Evolutionary conservation across 1,284 basidiomycete genomes (phyloP).

Genomic region (Apiotrichum akiyoshidainum): DNA sequence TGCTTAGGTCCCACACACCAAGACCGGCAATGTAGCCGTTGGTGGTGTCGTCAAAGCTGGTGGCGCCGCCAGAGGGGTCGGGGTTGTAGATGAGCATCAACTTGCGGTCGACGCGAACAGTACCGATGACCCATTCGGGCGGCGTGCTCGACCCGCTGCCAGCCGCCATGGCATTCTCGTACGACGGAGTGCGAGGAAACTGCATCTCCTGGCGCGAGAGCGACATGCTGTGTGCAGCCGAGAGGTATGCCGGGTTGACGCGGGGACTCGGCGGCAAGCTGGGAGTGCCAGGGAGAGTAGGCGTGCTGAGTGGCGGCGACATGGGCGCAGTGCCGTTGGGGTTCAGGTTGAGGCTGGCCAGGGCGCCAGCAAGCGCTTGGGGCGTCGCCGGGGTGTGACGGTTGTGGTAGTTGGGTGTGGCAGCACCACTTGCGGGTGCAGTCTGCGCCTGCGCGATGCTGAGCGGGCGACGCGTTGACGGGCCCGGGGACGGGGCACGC

Average conservation of each 20-base stretch:
- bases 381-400: constrained; percentile 1
- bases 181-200: constrained; percentile 5
- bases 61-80: constrained; percentile 20
- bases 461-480: background rate
- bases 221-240: constrained; percentile 3
- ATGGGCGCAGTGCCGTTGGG: constrained; percentile 3
- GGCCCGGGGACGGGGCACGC: constrained; percentile 1
- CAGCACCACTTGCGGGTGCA: background rate
- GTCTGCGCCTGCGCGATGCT: background rate
- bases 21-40: constrained; percentile 16
- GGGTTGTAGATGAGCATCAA: constrained; percentile 25
- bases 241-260: constrained; percentile 3
- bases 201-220: constrained; percentile 4
- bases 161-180: constrained; percentile 4
- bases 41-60: constrained; percentile 17
- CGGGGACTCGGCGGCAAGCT: background rate
- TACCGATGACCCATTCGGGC: constrained; percentile 8
- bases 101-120: constrained; percentile 2
- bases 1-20: constrained; percentile 21
- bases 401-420: constrained; percentile 3
- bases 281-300: background rate
- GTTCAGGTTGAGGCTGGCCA: constrained; percentile 15
- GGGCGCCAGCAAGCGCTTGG: constrained; percentile 12
- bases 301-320: background rate
- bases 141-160: background rate